Evolutionary conservation across 164 flowering plant genomes (phyloP).

Genomic region (Protea cynaroides): DNA sequence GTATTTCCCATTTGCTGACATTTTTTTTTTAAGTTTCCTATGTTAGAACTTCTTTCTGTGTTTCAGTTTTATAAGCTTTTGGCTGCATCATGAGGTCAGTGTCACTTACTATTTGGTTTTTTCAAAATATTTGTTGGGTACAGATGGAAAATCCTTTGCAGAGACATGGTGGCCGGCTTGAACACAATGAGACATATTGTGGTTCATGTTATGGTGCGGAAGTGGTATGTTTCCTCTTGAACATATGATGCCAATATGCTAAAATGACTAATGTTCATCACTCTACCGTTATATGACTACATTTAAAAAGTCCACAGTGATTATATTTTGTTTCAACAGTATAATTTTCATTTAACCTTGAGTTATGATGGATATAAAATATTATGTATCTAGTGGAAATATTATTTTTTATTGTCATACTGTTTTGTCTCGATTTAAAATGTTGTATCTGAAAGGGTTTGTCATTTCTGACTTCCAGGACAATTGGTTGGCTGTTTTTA

Average conservation of each 20-base stretch:
- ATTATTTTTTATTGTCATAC: too few species aligned
- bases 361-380: too few species aligned
- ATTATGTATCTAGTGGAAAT: too few species aligned
- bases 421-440: too few species aligned
- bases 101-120: background rate
- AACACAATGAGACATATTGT: slow-evolving; percentile 20
- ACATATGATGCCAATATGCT: background rate
- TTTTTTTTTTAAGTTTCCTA: background rate
- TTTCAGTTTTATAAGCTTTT: background rate
- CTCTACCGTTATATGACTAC: too few species aligned
- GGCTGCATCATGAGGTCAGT: background rate
- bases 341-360: too few species aligned
- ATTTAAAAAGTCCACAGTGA: too few species aligned
- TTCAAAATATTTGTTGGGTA: background rate
- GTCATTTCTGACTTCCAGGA: too few species aligned
- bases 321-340: too few species aligned
- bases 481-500: too few species aligned
- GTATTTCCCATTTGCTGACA: too few species aligned
- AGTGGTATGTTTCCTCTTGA: slow-evolving; percentile 6
- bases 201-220: slow-evolving; percentile 23
- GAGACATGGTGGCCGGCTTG: slow-evolving; percentile 20
- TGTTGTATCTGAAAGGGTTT: too few species aligned
- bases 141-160: slow-evolving; percentile 19
- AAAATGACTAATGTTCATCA: background rate
- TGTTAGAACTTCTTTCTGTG: background rate